These are phyloP conservation scores for Danielia reshetovae DNA, from an alignment of 805 yeast species.

Conservation along the genomic window DNA sequence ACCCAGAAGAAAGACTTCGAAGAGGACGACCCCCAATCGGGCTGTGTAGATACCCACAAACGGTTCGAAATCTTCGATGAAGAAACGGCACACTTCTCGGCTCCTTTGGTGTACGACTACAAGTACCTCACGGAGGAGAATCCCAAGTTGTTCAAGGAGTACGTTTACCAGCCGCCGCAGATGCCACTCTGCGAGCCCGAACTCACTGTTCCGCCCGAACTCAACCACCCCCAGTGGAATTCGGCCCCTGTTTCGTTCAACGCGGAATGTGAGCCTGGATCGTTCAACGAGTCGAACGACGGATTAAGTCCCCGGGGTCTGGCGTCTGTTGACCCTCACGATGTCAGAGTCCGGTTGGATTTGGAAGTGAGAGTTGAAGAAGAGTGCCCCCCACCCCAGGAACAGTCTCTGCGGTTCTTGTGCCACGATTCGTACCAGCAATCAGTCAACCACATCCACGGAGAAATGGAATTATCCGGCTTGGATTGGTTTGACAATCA, in stretches of 20 bases:
- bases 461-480: slow-evolving; percentile 43
- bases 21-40: neutral
- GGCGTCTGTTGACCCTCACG: neutral
- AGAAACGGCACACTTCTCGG: slow-evolving; percentile 17
- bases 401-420: slow-evolving; percentile 5
- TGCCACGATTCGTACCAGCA: slow-evolving; percentile 29
- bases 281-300: neutral
- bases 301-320: neutral
- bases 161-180: slow-evolving; percentile 29
- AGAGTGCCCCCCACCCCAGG: slow-evolving; percentile 3
- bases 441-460: slow-evolving; percentile 32
- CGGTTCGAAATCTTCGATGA: slow-evolving; percentile 11
- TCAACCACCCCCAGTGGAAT: slow-evolving; percentile 22
- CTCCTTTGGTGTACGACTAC: slow-evolving; percentile 42
- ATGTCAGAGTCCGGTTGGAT: slow-evolving; percentile 1
- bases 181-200: neutral
- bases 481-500: slow-evolving; percentile 33
- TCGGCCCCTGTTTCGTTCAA: neutral
- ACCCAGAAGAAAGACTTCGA: neutral
- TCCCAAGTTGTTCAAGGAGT: slow-evolving; percentile 37
- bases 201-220: slow-evolving; percentile 13
- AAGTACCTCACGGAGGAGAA: slow-evolving; percentile 33
- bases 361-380: slow-evolving; percentile 1
- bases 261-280: neutral
- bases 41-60: slow-evolving; percentile 1